Evolutionary conservation across 2,329 filamentous ascomycete genomes (phyloP).

Genomic region (Tolypocladium album): DNA sequence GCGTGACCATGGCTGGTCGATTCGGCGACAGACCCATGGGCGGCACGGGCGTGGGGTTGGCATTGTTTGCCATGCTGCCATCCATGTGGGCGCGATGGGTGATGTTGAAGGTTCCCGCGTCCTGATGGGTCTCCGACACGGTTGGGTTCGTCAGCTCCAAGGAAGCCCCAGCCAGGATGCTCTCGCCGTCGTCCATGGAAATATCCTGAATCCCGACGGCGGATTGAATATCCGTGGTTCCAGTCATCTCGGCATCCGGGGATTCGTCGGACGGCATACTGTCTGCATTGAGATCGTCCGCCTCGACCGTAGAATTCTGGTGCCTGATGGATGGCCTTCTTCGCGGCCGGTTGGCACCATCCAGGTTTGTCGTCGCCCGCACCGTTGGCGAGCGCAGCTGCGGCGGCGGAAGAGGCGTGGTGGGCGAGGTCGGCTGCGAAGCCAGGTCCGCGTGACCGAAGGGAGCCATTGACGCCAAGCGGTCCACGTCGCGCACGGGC

Average conservation of each 20-base stretch:
- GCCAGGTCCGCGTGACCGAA: constrained; percentile 56
- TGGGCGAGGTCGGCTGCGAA: constrained; percentile 89
- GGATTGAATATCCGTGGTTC: constrained; percentile 68
- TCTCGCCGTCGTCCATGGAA: constrained; percentile 66
- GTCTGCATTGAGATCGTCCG: constrained; percentile 77
- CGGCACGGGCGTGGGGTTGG: constrained; percentile 53
- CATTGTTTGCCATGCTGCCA: constrained; percentile 69
- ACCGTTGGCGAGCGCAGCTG: constrained; percentile 45
- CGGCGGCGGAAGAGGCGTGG: constrained; percentile 65
- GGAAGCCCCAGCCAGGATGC: constrained; percentile 64
- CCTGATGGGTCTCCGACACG: constrained; percentile 68
- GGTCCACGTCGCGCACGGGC: constrained; percentile 71
- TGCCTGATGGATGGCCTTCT: constrained; percentile 80
- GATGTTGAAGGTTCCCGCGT: constrained; percentile 87
- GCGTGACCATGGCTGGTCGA: constrained; percentile 57
- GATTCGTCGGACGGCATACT: constrained; percentile 72
- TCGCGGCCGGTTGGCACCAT: constrained; percentile 43
- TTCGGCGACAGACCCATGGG: constrained; percentile 64
- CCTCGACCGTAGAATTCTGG: constrained; percentile 80
- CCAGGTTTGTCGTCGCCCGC: constrained; percentile 40
- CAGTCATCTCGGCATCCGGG: constrained; percentile 66
- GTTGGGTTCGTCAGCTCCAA: constrained; percentile 68
- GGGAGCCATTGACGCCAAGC: constrained; percentile 71
- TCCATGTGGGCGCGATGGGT: constrained; percentile 77
- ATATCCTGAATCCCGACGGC: constrained; percentile 80